Evolutionary conservation across 352 stramenopile genomes (phyloP), one percentile per base, ranked within the genome.

Genomic region (Blastocystis sp.): DNA sequence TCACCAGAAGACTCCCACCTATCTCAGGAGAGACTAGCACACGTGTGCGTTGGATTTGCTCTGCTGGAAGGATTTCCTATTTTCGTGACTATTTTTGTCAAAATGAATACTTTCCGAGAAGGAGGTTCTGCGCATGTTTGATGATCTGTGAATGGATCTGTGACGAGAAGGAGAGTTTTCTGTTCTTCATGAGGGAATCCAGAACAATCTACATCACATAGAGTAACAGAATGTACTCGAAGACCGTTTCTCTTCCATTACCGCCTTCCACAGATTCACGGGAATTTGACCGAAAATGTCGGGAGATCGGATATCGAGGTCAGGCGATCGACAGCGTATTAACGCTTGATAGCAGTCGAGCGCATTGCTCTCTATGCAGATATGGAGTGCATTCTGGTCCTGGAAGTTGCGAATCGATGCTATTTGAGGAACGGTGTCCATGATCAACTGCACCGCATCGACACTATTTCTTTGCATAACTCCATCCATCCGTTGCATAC

Each of bases 201-300:
- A 13, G 53, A 64, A n/a, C 66, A 88, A 43, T 43, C 63, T 56
- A 76, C 20, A 11, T 23, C 45, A 7, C 56, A 66, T n/a, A 66
- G 20, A 66, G 5, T 43, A 4, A 34, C 8, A 79, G 45, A 62
- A 66, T n/a, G 7, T 18, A 79, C 69, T 41, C 47, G 23, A 63
- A n/a, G 56, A 23, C 5, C 77, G 62, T 61, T 88, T 88, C 55
- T 88, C 45, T n/a, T 88, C 77, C 62, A 88, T 88, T 11, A 88
- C 63, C n/a, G n/a, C 23, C 55, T 88, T 88, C 77, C 77, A 88
- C 20, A 68, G 26, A 11, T 61, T 37, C 26, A 88, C 59, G 3
- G 77, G 77, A 53, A 53, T 47, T 18, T 47, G 26, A 5, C 77
- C 77, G n/a, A 66, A 88, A n/a, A 47, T 39, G 29, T 88, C 77